phyloP scores from a whole-genome alignment of 768 basidiomycete genomes.

The Holtermanniella nyarrowii region DNA sequence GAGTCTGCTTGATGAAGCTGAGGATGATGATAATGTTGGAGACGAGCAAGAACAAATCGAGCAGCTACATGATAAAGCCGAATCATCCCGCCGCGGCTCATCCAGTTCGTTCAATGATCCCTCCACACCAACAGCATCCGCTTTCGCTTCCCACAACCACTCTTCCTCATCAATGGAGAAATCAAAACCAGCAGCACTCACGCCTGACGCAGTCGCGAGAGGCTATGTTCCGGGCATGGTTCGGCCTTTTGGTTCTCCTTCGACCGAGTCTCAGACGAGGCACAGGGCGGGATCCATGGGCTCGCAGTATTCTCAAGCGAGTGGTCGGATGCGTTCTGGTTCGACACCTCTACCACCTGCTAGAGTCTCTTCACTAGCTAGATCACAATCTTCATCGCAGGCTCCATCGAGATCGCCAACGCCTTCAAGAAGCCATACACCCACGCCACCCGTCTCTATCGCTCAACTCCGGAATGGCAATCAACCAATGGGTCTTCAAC shows the following conservation, averaged over 20 bases:
- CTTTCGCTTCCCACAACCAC: too few species aligned
- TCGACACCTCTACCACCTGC: constrained; percentile 13
- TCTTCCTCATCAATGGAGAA: too few species aligned
- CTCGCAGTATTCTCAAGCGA: constrained; percentile 4
- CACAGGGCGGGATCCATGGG: constrained; percentile 13
- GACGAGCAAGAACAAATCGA: too few species aligned
- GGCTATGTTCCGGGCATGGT: constrained; percentile 31
- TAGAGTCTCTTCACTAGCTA: constrained; percentile 12
- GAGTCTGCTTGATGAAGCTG: background rate
- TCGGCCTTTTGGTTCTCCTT: constrained; percentile 12
- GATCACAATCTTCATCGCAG: constrained; percentile 10
- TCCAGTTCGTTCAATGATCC: too few species aligned
- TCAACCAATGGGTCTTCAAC: background rate
- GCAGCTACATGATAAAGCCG: too few species aligned
- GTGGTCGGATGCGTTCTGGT: constrained; percentile 9
- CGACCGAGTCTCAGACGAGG: constrained; percentile 3
- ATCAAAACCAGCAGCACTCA: background rate
- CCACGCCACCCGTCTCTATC: background rate
- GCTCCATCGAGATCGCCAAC: background rate
- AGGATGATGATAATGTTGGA: background rate
- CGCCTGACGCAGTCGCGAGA: background rate
- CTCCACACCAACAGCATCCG: too few species aligned
- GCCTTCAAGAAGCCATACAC: constrained; percentile 9
- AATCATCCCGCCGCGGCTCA: too few species aligned
- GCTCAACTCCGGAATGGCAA: background rate